Evolutionary conservation across 1,284 basidiomycete genomes (phyloP).

Genomic region (Leccinum griseonigrum): DNA sequence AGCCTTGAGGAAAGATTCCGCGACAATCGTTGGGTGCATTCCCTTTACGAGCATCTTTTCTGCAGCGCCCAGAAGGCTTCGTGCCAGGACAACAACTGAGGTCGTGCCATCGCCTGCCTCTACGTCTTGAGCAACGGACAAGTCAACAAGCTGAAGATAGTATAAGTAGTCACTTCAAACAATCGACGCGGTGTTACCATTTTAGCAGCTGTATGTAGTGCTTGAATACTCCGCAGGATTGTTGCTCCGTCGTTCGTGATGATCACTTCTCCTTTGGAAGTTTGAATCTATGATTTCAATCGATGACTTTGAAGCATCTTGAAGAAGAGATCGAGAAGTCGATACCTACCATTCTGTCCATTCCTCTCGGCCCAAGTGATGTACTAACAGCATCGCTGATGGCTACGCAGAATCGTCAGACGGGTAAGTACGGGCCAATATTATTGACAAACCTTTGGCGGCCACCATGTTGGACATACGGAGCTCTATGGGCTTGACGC

Average conservation of each 20-base stretch:
- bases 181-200: conserved; percentile 61
- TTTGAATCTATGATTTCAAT: conserved; percentile 79
- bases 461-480: conserved; percentile 95
- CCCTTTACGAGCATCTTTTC: conserved; percentile 98
- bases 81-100: conserved; percentile 95
- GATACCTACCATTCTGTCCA: conserved; percentile 94
- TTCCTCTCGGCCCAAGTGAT: conserved; percentile 94
- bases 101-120: conserved; percentile 99
- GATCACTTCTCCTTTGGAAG: conserved; percentile 93
- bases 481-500: conserved; percentile 85
- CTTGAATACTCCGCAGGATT: conserved; percentile 96
- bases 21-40: conserved; percentile 97
- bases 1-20: conserved; percentile 93
- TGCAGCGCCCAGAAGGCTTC: conserved; percentile 88
- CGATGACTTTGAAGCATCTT: conserved; percentile 12
- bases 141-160: conserved; percentile 79
- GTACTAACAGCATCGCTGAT: conserved; percentile 98
- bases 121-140: conserved; percentile 97
- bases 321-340: conserved; percentile 16
- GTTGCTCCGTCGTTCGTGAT: conserved; percentile 99
- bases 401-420: conserved; percentile 49
- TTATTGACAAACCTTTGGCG: conserved; percentile 74
- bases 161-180: conserved; percentile 10
- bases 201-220: conserved; percentile 96
- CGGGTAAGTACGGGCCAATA: neutral